Percentiles rank a stretch among this genome's conserved stretches.
Evolutionary conservation across 768 basidiomycete genomes (phyloP).

Genomic region (Candolleomyces eurysporus): DNA sequence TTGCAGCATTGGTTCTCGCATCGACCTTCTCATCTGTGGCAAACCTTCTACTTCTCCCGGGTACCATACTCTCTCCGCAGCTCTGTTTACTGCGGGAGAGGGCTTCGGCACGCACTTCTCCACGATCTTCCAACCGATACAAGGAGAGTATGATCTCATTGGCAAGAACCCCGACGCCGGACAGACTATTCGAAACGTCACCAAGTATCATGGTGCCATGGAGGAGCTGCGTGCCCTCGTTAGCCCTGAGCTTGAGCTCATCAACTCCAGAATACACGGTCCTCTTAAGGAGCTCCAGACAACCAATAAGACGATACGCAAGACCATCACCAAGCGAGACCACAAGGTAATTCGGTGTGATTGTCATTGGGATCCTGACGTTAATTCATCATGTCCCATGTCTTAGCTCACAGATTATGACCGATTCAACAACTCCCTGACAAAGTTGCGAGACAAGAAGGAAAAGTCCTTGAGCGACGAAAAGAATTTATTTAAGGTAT

Average conservation of each 20-base stretch:
- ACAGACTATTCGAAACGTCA: conserved; percentile 76
- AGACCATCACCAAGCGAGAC: conserved; percentile 93
- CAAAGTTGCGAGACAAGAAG: conserved; percentile 96
- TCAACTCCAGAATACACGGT: conserved; percentile 79
- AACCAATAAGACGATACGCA: conserved; percentile 85
- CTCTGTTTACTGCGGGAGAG: conserved; percentile 62
- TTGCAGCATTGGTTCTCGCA: no score
- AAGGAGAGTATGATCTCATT: conserved; percentile 76
- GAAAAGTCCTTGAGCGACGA: conserved; percentile 95
- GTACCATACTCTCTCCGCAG: conserved; percentile 30
- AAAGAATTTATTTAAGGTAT: conserved; percentile 93
- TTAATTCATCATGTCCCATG: neutral
- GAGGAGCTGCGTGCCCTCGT: conserved; percentile 80
- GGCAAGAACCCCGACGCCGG: conserved; percentile 76
- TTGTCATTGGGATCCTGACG: neutral
- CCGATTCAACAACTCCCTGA: conserved; percentile 92
- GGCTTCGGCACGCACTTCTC: conserved; percentile 65
- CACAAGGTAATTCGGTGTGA: conserved; percentile 67
- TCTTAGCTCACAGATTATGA: conserved; percentile 65
- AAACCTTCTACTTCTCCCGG: neutral
- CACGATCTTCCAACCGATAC: conserved; percentile 60
- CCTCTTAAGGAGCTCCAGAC: conserved; percentile 89
- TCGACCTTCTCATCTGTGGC: neutral
- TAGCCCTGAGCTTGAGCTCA: conserved; percentile 89
- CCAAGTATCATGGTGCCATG: conserved; percentile 68